Evolutionary conservation across 148 eudicot genomes (phyloP).

Genomic region (Rheum nobile): DNA sequence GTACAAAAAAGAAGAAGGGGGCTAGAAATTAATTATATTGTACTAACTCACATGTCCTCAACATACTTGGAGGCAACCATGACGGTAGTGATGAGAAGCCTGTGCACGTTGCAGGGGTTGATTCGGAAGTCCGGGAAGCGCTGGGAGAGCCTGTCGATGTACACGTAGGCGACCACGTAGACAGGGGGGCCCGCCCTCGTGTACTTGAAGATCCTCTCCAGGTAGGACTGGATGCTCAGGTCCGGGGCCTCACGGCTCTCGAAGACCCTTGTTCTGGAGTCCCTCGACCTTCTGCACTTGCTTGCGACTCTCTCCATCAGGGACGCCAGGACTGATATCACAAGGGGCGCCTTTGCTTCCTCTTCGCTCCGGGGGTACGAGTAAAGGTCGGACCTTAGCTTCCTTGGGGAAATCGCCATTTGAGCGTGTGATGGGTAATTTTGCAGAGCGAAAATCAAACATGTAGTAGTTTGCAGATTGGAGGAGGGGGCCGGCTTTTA

Average conservation of each 20-base stretch:
- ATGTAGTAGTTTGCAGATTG: no score
- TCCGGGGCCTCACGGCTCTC: constrained; percentile 81
- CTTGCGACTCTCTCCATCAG: constrained; percentile 72
- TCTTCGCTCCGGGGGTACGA: constrained; percentile 46
- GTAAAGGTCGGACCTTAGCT: constrained; percentile 61
- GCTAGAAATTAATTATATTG: no score
- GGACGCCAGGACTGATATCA: constrained; percentile 81
- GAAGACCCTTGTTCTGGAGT: constrained; percentile 38
- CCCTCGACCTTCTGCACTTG: constrained; percentile 49
- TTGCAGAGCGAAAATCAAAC: no score
- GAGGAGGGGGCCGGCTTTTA: no score
- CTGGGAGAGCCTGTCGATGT: constrained; percentile 75
- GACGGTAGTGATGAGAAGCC: constrained; percentile 84
- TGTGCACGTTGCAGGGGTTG: constrained; percentile 66
- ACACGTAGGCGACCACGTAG: constrained; percentile 84
- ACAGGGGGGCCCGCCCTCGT: constrained; percentile 79
- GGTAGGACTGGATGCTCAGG: constrained; percentile 65
- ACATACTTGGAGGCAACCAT: constrained; percentile 96
- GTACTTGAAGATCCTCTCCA: constrained; percentile 84
- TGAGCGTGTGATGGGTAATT: no score
- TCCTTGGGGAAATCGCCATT: constrained; percentile 72
- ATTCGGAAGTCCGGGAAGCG: constrained; percentile 54
- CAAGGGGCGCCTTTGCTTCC: constrained; percentile 53
- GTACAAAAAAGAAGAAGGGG: no score
- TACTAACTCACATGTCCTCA: constrained; percentile 66